Conservation (phyloP, 805 yeast genomes). For the Wickerhamomyces bisporus region DNA sequence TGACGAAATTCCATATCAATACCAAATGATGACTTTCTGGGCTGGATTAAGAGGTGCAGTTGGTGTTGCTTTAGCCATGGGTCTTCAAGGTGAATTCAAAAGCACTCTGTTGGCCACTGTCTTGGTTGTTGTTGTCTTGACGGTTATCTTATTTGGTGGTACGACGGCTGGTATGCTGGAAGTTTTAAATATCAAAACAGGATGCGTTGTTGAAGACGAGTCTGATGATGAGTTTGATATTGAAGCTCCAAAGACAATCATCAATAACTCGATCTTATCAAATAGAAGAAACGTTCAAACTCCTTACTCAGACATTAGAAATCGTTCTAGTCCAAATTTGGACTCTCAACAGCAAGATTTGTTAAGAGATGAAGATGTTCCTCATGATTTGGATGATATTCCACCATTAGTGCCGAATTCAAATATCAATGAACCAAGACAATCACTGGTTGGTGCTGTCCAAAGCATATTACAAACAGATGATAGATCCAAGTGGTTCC, state of each 20-base stretch:
- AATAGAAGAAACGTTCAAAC: slow-evolving; percentile 12
- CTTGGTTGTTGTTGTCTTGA: slow-evolving; percentile 90
- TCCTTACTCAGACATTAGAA: slow-evolving; percentile 26
- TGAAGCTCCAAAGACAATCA: slow-evolving; percentile 50
- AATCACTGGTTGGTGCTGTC: slow-evolving; percentile 20
- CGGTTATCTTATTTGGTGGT: slow-evolving; percentile 96
- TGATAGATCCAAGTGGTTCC: slow-evolving; percentile 87
- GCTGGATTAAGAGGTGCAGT: slow-evolving; percentile 99
- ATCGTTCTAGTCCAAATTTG: slow-evolving; percentile 11
- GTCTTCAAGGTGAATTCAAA: slow-evolving; percentile 90
- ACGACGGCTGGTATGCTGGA: slow-evolving; percentile 98
- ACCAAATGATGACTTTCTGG: slow-evolving; percentile 99
- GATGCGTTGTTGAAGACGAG: slow-evolving; percentile 76
- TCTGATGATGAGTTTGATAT: slow-evolving; percentile 95
- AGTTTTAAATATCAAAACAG: slow-evolving; percentile 86
- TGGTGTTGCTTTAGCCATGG: slow-evolving; percentile 98
- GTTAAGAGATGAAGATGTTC: slow-evolving; percentile 19
- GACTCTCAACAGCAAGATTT: slow-evolving; percentile 18
- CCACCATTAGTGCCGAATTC: slow-evolving; percentile 21
- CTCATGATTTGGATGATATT: slow-evolving; percentile 19
- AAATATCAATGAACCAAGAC: neutral
- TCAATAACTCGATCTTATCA: slow-evolving; percentile 13
- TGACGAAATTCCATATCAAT: slow-evolving; percentile 90
- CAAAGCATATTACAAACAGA: slow-evolving; percentile 42
- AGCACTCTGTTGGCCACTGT: slow-evolving; percentile 90